Conservation (phyloP, 2,329 filamentous ascomycete species). For the Lecanicillium sp. region DNA sequence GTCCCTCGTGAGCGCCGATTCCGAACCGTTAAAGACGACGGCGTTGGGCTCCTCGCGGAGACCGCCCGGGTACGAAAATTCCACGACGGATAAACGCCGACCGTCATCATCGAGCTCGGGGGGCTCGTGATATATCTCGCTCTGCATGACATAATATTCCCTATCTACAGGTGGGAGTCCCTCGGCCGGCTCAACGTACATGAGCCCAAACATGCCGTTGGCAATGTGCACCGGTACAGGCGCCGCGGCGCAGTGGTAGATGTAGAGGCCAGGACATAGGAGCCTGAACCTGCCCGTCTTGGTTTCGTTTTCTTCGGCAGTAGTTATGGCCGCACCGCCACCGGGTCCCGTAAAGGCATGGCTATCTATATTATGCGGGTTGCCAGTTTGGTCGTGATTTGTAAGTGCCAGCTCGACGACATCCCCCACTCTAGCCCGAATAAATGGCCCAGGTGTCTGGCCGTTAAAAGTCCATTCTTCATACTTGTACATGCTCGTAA, state of each 20-base stretch:
- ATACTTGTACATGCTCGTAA: constrained; percentile 26
- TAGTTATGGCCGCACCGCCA: constrained; percentile 23
- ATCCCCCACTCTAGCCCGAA: constrained; percentile 25
- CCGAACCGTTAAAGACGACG: constrained; percentile 24
- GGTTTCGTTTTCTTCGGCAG: constrained; percentile 21
- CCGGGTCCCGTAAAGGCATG: constrained; percentile 25
- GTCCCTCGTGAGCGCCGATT: constrained; percentile 21
- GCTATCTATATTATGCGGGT: constrained; percentile 27
- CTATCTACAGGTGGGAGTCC: constrained; percentile 21
- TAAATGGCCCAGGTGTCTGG: constrained; percentile 24
- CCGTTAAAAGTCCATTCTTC: constrained; percentile 27
- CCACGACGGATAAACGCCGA: constrained; percentile 18
- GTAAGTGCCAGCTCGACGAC: constrained; percentile 23
- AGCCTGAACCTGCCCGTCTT: constrained; percentile 23
- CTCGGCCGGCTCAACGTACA: constrained; percentile 25
- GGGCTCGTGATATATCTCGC: constrained; percentile 28
- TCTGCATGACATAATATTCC: constrained; percentile 29
- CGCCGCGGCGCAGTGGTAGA: constrained; percentile 26
- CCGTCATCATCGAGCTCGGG: constrained; percentile 23
- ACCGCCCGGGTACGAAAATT: constrained; percentile 25
- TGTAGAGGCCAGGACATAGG: constrained; percentile 20
- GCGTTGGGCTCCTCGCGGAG: constrained; percentile 22
- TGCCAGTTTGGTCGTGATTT: constrained; percentile 23
- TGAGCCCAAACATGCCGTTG: constrained; percentile 28
- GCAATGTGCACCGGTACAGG: constrained; percentile 28